phyloP scores from a whole-genome alignment of 345 rosid genomes.

The Eucalyptus caleyi region DNA sequence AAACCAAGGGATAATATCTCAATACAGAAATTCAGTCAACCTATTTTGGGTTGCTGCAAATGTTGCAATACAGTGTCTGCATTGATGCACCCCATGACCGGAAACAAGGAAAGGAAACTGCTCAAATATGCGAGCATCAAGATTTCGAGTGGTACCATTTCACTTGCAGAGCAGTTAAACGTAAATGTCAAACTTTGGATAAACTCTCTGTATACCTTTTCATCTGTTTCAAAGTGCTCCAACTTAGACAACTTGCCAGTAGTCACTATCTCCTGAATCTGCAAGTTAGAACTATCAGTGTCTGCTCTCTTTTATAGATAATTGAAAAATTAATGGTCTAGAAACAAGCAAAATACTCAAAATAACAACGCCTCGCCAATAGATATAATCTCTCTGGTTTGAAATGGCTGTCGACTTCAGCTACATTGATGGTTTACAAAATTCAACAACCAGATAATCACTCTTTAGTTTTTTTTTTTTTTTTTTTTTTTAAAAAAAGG shows the following conservation, averaged over 20 bases:
- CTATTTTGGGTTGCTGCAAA: neutral
- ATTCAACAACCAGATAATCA: neutral
- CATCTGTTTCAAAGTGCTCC: slow-evolving; percentile 92
- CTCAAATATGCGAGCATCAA: neutral
- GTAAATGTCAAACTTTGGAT: neutral
- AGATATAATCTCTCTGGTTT: neutral
- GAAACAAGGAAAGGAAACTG: neutral
- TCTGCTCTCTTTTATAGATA: neutral
- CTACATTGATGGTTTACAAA: neutral
- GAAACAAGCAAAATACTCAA: neutral
- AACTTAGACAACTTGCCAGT: slow-evolving; percentile 84
- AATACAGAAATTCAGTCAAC: neutral
- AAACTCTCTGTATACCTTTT: slow-evolving; percentile 42
- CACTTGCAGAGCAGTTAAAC: neutral
- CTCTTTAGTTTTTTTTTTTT: neutral
- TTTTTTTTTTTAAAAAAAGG: neutral
- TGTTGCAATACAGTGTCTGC: neutral
- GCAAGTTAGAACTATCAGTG: slow-evolving; percentile 7
- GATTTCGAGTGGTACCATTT: neutral
- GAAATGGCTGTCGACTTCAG: neutral
- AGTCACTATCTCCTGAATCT: slow-evolving; percentile 92
- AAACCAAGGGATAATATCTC: neutral
- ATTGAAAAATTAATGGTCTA: neutral
- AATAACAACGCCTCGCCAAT: neutral
- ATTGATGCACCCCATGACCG: neutral